A percentile compares a stretch with the other conserved stretches of the same genome.
phyloP scores from a whole-genome alignment of 331 rosid species.

The Ulmus americana region DNA sequence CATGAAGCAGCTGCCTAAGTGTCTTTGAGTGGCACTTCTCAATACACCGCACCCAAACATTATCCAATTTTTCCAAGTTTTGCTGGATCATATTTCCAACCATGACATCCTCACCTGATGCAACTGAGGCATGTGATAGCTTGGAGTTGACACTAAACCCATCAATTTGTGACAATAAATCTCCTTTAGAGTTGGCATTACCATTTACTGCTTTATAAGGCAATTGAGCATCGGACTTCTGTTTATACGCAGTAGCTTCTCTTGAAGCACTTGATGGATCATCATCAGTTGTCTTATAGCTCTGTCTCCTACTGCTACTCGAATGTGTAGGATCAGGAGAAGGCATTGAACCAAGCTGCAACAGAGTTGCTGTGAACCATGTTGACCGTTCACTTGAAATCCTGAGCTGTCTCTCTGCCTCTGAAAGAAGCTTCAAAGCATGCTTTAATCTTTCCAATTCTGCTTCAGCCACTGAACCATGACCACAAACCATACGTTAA shows the following conservation, averaged over 20 bases:
- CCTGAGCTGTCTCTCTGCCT: constrained; percentile 95
- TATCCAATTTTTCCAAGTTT: constrained; percentile 56
- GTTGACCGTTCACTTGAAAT: constrained; percentile 93
- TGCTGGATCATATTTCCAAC: constrained; percentile 48
- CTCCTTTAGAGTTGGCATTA: constrained; percentile 38
- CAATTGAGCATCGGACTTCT: constrained; percentile 48
- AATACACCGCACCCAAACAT: constrained; percentile 75
- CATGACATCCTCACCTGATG: constrained; percentile 44
- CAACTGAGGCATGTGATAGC: constrained; percentile 40
- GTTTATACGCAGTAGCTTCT: constrained; percentile 49
- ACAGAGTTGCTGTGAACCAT: constrained; percentile 93
- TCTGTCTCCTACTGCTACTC: constrained; percentile 77
- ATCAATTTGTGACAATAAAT: constrained; percentile 40
- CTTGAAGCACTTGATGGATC: constrained; percentile 78
- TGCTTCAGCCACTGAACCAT: constrained; percentile 66
- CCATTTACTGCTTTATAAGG: constrained; percentile 40
- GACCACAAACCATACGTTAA: constrained; percentile 33
- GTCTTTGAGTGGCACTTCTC: constrained; percentile 93
- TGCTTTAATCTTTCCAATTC: constrained; percentile 89
- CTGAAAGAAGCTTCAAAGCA: constrained; percentile 95
- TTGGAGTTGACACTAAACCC: constrained; percentile 44
- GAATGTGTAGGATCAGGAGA: constrained; percentile 74
- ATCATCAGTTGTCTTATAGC: constrained; percentile 71
- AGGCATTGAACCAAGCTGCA: constrained; percentile 83
- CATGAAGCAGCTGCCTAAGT: constrained; percentile 66